Evolutionary conservation across 75 land plant genomes (phyloP).

Genomic region (Cupressus sempervirens): DNA sequence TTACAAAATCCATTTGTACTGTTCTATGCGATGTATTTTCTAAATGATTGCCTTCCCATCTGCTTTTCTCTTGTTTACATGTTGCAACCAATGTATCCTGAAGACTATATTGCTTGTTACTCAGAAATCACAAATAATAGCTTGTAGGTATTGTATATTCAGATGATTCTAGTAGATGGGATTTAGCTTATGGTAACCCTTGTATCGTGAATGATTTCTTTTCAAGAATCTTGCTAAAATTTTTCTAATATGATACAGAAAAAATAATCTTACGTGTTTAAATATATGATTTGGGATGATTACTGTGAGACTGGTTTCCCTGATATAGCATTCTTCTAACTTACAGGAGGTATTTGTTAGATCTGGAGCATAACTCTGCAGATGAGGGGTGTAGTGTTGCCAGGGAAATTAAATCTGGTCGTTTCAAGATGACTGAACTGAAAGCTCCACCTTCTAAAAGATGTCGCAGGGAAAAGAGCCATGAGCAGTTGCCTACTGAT

Average conservation of each 20-base stretch:
- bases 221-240: neutral
- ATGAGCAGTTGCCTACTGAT: slow-evolving; percentile 15
- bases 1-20: neutral
- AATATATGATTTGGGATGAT: neutral
- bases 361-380: slow-evolving; percentile 22
- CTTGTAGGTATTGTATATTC: slow-evolving; percentile 1
- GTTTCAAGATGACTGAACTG: slow-evolving; percentile 36
- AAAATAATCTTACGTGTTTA: neutral
- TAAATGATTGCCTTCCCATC: neutral
- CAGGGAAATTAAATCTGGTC: slow-evolving; percentile 29
- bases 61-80: slow-evolving; percentile 1
- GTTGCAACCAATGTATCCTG: slow-evolving; percentile 2
- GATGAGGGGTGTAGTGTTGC: slow-evolving; percentile 25
- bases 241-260: neutral
- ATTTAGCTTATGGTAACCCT: neutral
- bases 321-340: slow-evolving; percentile 5
- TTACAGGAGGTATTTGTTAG: slow-evolving; percentile 35
- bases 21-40: neutral
- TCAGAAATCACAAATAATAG: neutral
- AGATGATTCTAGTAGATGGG: neutral
- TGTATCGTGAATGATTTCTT: neutral
- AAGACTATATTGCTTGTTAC: slow-evolving; percentile 3
- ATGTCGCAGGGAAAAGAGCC: slow-evolving; percentile 33
- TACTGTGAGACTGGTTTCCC: neutral
- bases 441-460: slow-evolving; percentile 43